Base-by-base conservation (phyloP, 495 filamentous ascomycete species). In the Penicillium odoratum region DNA sequence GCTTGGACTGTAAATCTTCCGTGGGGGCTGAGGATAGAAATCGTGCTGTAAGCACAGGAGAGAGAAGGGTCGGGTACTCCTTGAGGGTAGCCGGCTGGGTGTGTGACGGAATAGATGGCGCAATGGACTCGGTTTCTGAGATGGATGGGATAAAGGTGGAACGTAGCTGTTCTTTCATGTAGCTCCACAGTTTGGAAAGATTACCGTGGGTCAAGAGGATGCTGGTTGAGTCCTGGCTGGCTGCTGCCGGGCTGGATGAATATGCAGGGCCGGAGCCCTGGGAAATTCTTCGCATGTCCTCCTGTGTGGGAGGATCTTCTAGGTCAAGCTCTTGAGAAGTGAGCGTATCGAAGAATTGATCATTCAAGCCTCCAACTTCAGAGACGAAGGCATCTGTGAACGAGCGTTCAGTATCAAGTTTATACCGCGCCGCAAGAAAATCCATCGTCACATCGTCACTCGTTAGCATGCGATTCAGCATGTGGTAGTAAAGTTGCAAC, bases 401-500 rank as follows among this genome's bases (percentile, higher is more conserved):
- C 4, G 76, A 52, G 7, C 77, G 78, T 5, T 85, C 70, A 1
- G 83, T 69, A 46, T 90, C 77, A 7, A 98, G 75, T 0, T 75
- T 69, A 62, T 96, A 92, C 11, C 92, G 86, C 8, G 75, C 64
- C 46, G 92, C 85, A 11, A 98, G 75, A 6, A 74, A 60, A 18
- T 80, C 65, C 38, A 91, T 86, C 53, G 89, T 83, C 1, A 97
- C 81, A 53, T 80, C 76, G n/a, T 80, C 75, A 57, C 83, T 87
- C 3, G 82, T 80, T n/a, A 86, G 84, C 59, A 98, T 80, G 4
- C 84, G 76, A 40, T 86, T 85, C 30, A 98, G 80, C 50, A 98
- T 85, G n/a, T 86, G 86, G 62, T 92, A 92, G 66, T 98, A 98
- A 2, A 97, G 75, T 74, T 95, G 92, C 7, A 98, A 77, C 70